Evolutionary conservation across 169 alveolate species (phyloP).

Genomic region (Cryptosporidium sp.): DNA sequence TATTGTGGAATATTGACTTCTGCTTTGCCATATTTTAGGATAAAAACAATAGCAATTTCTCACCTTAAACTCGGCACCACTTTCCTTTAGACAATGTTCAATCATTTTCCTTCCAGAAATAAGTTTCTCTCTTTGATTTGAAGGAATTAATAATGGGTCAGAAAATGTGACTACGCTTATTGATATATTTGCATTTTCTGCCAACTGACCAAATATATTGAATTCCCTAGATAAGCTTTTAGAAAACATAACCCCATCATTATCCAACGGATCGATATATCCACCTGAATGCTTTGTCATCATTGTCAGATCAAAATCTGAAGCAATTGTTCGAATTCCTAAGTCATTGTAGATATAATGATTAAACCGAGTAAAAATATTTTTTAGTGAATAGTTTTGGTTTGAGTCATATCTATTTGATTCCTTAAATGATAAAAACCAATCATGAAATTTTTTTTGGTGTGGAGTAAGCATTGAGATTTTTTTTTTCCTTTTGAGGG

Average conservation of each 20-base stretch:
- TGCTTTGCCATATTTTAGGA: conserved; percentile 63
- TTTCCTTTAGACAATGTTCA: conserved; percentile 12
- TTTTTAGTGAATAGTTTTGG: neutral
- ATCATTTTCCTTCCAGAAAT: conserved; percentile 69
- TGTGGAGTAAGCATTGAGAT: conserved; percentile 3
- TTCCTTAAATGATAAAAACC: conserved; percentile 32
- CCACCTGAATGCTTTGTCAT: conserved; percentile 74
- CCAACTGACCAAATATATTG: conserved; percentile 33
- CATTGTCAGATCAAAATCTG: conserved; percentile 67
- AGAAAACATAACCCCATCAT: conserved; percentile 11
- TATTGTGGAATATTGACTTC: neutral
- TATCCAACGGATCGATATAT: conserved; percentile 45
- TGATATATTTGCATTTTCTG: conserved; percentile 14
- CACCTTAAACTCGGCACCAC: conserved; percentile 17
- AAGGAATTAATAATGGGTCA: conserved; percentile 49
- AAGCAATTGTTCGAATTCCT: conserved; percentile 59
- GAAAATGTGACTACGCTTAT: conserved; percentile 65
- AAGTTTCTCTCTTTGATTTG: neutral
- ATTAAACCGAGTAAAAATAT: neutral
- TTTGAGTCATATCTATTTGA: neutral
- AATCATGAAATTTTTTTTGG: conserved; percentile 38
- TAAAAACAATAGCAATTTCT: conserved; percentile 25
- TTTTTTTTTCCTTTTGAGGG: conserved; percentile 6
- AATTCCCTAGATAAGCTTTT: conserved; percentile 50
- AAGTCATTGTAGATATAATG: conserved; percentile 6